phyloP scores from a whole-genome alignment of 1,284 basidiomycete genomes.

The Coniophora puteana region DNA sequence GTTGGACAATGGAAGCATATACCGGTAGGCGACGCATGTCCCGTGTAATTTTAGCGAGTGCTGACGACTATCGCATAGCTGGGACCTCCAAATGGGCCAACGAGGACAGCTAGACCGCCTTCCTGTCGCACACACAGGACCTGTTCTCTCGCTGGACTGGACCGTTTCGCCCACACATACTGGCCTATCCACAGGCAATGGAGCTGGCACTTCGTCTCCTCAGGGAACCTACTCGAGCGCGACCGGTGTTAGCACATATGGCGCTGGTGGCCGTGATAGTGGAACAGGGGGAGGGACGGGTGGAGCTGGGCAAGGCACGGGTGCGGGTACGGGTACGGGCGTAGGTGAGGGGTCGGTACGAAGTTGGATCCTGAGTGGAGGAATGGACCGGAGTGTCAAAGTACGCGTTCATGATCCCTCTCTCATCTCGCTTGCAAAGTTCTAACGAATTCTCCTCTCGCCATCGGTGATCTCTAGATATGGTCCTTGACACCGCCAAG shows the following conservation, averaged over 20 bases:
- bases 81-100: constrained; percentile 77
- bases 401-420: no score
- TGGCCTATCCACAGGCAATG: no score
- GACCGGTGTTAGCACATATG: no score
- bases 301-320: no score
- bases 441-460: neutral
- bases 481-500: constrained; percentile 69
- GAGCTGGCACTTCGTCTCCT: no score
- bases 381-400: constrained; percentile 80
- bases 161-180: no score
- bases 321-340: constrained; percentile 8
- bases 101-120: constrained; percentile 70
- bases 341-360: constrained; percentile 18
- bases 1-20: constrained; percentile 75
- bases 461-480: constrained; percentile 39
- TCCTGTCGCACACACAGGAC: constrained; percentile 73
- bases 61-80: constrained; percentile 37
- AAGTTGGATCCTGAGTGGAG: constrained; percentile 83
- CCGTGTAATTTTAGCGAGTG: neutral
- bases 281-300: no score
- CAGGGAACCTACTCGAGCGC: no score
- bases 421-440: no score
- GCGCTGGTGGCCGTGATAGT: no score
- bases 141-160: constrained; percentile 82
- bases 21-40: constrained; percentile 34